Base-by-base conservation (phyloP, 805 yeast species). In the Dipodascopsis uninucleata region DNA sequence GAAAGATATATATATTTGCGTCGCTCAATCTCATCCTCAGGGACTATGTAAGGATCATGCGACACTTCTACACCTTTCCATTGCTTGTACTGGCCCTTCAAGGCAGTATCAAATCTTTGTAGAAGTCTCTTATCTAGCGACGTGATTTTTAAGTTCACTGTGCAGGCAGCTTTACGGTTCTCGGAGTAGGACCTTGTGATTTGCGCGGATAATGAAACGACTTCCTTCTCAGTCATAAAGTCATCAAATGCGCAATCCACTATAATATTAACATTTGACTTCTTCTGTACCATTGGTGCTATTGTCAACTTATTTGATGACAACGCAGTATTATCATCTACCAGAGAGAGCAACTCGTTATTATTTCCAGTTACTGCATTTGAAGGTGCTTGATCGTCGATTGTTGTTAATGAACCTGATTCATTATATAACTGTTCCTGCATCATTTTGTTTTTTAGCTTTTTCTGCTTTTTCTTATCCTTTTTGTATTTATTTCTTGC, bases 231-330 rank as follows among this genome's bases (percentile, higher is more conserved):
- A 28, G 74, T 77, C 98, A 93, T 93, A 58, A 84, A 60, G 35
- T 85, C 93, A 60, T 93, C 97, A 63, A 90, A 90, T 12, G 76
- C 84, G 66, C 98, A 90, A 65, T 90, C 98, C 52, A 89, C 60
- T n/a, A 89, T 68, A 22, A 89, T 70, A 10, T 31, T 32, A 17
- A 39, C 62, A 38, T 24, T 70, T 58, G 35, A 69, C 53, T 18
- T 72, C 67, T 35, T 64, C 70, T n/a, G 18, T 46, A 17, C 31
- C 35, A 28, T 36, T 39, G 21, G 12, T 33, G 28, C 25, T 33
- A 17, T 28, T 29, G 10, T 12, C 35, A 1, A 52, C 48, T 3
- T 59, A n/a, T 14, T 1, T 71, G 70, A 1, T 68, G 6, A 5
- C 5, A 12, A 22, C 32, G 3, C 45, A 6, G 22, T 16, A 5